Evolutionary conservation across 768 basidiomycete species (phyloP).

Genomic region (Lentinula sp.): DNA sequence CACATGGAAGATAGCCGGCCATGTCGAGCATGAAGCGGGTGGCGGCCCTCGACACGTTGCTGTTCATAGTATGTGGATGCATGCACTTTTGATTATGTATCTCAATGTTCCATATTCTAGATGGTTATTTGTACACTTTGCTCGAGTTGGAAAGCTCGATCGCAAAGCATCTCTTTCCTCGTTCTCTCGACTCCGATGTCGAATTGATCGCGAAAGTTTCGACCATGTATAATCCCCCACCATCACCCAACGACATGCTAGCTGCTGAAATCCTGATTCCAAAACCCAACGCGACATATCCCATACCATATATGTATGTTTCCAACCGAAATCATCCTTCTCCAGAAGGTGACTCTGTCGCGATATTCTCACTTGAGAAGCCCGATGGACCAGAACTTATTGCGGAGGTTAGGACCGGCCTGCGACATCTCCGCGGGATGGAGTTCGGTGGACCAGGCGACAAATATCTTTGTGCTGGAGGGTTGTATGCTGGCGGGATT

Average conservation of each 20-base stretch:
- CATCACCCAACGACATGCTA: constrained; percentile 44
- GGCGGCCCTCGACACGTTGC: constrained; percentile 69
- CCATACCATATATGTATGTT: constrained; percentile 57
- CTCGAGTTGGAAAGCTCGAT: constrained; percentile 61
- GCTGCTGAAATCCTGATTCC: constrained; percentile 70
- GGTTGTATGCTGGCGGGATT: constrained; percentile 56
- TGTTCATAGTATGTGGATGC: constrained; percentile 43
- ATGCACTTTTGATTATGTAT: neutral
- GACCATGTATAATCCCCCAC: constrained; percentile 41
- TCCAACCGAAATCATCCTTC: constrained; percentile 74
- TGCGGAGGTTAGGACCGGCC: constrained; percentile 59
- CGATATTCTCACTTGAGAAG: constrained; percentile 54
- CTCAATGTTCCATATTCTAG: constrained; percentile 25
- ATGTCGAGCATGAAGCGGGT: constrained; percentile 45
- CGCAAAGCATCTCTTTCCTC: constrained; percentile 45
- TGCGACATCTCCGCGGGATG: constrained; percentile 68
- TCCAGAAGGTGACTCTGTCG: constrained; percentile 64
- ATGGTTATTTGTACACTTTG: constrained; percentile 56
- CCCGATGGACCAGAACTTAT: constrained; percentile 43
- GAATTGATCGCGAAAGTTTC: constrained; percentile 36
- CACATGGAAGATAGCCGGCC: constrained; percentile 43
- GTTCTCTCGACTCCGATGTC: constrained; percentile 30
- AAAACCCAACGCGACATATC: constrained; percentile 40
- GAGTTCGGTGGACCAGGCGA: constrained; percentile 57
- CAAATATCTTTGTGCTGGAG: constrained; percentile 60